These are phyloP conservation scores for Dipodascus albidus DNA, from an alignment of 805 yeast species.

Conservation along the genomic window DNA sequence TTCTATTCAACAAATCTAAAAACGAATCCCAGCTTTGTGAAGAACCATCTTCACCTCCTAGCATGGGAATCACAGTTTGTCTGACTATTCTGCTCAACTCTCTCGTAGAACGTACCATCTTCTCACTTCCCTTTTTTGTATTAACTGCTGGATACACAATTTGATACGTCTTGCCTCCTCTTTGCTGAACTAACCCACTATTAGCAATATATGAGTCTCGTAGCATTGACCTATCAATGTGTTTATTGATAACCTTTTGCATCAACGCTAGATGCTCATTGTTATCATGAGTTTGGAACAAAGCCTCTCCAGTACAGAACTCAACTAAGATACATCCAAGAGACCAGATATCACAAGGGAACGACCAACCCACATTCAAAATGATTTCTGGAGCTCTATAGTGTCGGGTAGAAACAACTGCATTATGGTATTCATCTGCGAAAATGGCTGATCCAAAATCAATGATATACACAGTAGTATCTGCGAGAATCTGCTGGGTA, in stretches of 20 bases:
- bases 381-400: slow-evolving; percentile 96
- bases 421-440: slow-evolving; percentile 85
- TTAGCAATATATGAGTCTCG: slow-evolving; percentile 14
- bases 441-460: slow-evolving; percentile 98
- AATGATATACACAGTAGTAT: slow-evolving; percentile 78
- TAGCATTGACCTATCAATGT: slow-evolving; percentile 22
- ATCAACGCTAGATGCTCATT: slow-evolving; percentile 91
- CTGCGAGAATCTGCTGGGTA: slow-evolving; percentile 41
- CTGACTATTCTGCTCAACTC: slow-evolving; percentile 21
- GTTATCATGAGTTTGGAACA: slow-evolving; percentile 91
- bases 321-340: slow-evolving; percentile 90
- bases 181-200: slow-evolving; percentile 9
- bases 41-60: slow-evolving; percentile 6
- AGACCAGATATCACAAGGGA: slow-evolving; percentile 95
- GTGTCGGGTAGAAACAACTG: slow-evolving; percentile 88
- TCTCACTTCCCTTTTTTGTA: slow-evolving; percentile 26
- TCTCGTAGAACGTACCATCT: slow-evolving; percentile 28
- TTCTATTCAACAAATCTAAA: slow-evolving; percentile 50
- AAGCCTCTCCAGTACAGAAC: slow-evolving; percentile 83
- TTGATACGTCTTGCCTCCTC: slow-evolving; percentile 15
- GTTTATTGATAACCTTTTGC: slow-evolving; percentile 60
- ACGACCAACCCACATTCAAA: slow-evolving; percentile 92
- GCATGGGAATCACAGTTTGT: slow-evolving; percentile 7
- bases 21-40: slow-evolving; percentile 81
- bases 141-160: slow-evolving; percentile 27